Evolutionary conservation across 768 basidiomycete species (phyloP).

Genomic region (Clitopilus hobsonii): DNA sequence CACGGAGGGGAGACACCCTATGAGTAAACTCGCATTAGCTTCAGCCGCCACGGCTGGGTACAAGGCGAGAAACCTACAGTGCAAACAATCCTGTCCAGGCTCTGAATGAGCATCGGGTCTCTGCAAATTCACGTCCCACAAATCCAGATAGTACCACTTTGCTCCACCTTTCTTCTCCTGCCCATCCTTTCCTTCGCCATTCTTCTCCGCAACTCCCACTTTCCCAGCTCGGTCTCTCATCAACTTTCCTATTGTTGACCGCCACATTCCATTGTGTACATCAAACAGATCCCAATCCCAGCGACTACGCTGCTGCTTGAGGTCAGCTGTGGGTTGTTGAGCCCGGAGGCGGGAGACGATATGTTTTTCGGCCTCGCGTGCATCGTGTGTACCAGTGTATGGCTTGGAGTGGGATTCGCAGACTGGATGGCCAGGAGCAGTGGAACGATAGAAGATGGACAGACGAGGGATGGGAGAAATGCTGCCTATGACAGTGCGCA

Average conservation of each 20-base stretch:
- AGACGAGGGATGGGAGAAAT: constrained; percentile 15
- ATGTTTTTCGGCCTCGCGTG: constrained; percentile 13
- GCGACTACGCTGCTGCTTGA: constrained; percentile 15
- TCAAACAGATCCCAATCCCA: constrained; percentile 26
- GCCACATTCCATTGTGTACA: constrained; percentile 18
- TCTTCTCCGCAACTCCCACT: constrained; percentile 6
- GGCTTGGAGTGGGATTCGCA: constrained; percentile 15
- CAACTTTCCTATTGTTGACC: constrained; percentile 10
- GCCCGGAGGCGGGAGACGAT: constrained; percentile 16
- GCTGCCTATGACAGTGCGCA: constrained; percentile 16
- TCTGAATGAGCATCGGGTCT: constrained; percentile 23
- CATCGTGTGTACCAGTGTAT: constrained; percentile 12
- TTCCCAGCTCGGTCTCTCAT: constrained; percentile 13
- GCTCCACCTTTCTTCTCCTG: constrained; percentile 10
- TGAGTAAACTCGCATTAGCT: neutral
- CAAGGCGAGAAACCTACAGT: constrained; percentile 15
- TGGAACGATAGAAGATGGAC: constrained; percentile 21
- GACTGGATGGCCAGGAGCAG: constrained; percentile 19
- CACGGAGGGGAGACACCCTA: constrained; percentile 20
- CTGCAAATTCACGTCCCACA: constrained; percentile 20
- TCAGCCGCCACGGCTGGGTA: neutral
- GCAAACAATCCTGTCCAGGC: constrained; percentile 22
- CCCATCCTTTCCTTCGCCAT: constrained; percentile 3
- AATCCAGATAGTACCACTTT: constrained; percentile 22
- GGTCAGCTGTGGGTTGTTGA: constrained; percentile 9